Evolutionary conservation across 441 rosid species (phyloP).

Genomic region (Pelargonium cotyledonis): DNA sequence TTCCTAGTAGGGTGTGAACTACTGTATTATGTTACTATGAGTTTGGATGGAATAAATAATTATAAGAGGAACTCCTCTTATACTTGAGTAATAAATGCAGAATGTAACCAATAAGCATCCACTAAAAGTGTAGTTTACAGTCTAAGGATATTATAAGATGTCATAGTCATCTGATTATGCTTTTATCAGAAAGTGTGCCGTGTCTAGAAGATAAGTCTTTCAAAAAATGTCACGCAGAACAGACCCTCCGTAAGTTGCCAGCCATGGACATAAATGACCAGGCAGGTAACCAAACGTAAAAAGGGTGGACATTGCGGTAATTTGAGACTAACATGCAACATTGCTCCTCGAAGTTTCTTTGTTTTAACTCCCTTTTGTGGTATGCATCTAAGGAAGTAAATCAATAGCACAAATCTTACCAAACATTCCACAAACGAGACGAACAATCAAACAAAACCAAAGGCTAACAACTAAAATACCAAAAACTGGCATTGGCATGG

Average conservation of each 20-base stretch:
- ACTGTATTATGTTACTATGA: slow-evolving; percentile 20
- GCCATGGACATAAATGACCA: not conserved
- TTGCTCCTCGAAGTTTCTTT: not conserved
- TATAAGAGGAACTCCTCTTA: slow-evolving; percentile 25
- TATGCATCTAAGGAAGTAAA: not conserved
- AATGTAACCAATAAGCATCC: slow-evolving; percentile 10
- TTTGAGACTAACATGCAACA: not conserved
- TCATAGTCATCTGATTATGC: not conserved
- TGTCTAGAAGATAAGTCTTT: slow-evolving; percentile 1
- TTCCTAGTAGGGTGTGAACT: slow-evolving; percentile 17
- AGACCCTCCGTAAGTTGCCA: not conserved
- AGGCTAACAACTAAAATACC: not conserved
- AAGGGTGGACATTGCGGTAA: not conserved
- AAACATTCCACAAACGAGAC: not conserved
- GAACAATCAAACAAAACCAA: slow-evolving; percentile 4
- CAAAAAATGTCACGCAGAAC: not conserved
- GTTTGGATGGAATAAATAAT: slow-evolving; percentile 21
- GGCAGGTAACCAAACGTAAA: not conserved
- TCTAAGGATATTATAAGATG: not conserved
- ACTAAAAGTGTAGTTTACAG: not conserved
- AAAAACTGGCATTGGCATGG: not conserved
- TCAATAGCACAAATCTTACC: slow-evolving; percentile 3
- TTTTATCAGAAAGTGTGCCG: not conserved
- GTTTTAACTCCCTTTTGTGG: not conserved
- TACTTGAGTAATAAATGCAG: slow-evolving; percentile 17